These are phyloP conservation scores for Pinus taeda DNA, from an alignment of 75 land plant species.

Conservation along the genomic window DNA sequence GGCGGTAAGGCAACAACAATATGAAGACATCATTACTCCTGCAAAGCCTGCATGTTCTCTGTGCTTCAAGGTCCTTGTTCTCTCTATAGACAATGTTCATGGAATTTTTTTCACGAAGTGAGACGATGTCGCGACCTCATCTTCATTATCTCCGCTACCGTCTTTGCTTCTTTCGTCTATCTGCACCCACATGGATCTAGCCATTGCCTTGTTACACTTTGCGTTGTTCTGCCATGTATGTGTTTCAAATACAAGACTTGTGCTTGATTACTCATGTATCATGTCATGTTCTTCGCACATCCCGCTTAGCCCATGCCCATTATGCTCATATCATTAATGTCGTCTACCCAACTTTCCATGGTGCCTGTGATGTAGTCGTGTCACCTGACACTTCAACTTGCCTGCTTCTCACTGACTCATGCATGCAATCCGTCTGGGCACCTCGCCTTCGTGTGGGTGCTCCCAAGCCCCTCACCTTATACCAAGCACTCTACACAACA, in stretches of 20 bases:
- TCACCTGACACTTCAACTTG: too few relatives aligned
- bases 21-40: constrained; percentile 29
- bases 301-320: too few relatives aligned
- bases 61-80: neutral
- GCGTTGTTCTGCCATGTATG: constrained; percentile 34
- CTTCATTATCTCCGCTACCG: constrained; percentile 6
- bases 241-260: constrained; percentile 23
- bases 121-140: neutral
- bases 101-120: neutral
- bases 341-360: too few relatives aligned
- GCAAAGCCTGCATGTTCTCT: constrained; percentile 34
- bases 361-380: too few relatives aligned
- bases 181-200: constrained; percentile 22
- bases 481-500: too few relatives aligned
- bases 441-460: too few relatives aligned
- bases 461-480: too few relatives aligned
- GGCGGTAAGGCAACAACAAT: constrained; percentile 64
- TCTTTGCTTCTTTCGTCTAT: constrained; percentile 26
- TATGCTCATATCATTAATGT: too few relatives aligned
- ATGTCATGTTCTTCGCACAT: too few relatives aligned
- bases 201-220: constrained; percentile 28
- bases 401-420: too few relatives aligned
- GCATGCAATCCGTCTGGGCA: too few relatives aligned
- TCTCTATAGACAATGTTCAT: neutral
- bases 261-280: too few relatives aligned